A percentile compares a stretch with the other conserved stretches of the same genome.
Conservation (phyloP, 2,329 filamentous ascomycete genomes). For the Acrodontium crateriforme region DNA sequence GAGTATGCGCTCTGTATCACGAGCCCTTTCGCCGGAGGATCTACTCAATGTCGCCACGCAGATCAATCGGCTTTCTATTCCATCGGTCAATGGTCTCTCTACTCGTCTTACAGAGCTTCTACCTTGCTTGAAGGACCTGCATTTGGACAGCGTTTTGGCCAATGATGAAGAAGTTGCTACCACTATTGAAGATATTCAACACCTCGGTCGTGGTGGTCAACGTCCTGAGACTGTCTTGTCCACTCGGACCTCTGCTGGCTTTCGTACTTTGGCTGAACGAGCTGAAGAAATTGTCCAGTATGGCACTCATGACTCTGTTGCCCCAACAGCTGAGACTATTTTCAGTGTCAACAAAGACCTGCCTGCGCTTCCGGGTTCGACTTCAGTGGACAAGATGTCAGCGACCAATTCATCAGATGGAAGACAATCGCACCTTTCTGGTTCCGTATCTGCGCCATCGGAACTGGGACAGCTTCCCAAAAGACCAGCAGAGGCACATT, state of each 20-base stretch:
- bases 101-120: constrained; percentile 33
- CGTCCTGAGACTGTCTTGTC: constrained; percentile 22
- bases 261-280: constrained; percentile 23
- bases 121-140: constrained; percentile 27
- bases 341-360: constrained; percentile 22
- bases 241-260: constrained; percentile 23
- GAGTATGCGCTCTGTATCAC: constrained; percentile 9
- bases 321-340: constrained; percentile 8
- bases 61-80: constrained; percentile 32
- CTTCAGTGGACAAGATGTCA: constrained; percentile 16
- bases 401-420: constrained; percentile 10
- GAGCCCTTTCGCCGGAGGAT: constrained; percentile 27
- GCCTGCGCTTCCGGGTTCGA: constrained; percentile 20
- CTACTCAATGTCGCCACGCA: constrained; percentile 28
- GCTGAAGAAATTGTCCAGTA: constrained; percentile 24
- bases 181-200: constrained; percentile 23
- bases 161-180: constrained; percentile 23
- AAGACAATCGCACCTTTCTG: constrained; percentile 17
- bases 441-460: constrained; percentile 20
- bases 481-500: constrained; percentile 16
- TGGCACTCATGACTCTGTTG: constrained; percentile 23
- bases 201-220: constrained; percentile 12
- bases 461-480: constrained; percentile 13
- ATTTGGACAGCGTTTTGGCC: constrained; percentile 22
- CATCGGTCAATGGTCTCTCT: constrained; percentile 31